These are phyloP conservation scores for Neofusicoccum umdonicola DNA, from an alignment of 2,329 filamentous ascomycete species.

Conservation along the genomic window DNA sequence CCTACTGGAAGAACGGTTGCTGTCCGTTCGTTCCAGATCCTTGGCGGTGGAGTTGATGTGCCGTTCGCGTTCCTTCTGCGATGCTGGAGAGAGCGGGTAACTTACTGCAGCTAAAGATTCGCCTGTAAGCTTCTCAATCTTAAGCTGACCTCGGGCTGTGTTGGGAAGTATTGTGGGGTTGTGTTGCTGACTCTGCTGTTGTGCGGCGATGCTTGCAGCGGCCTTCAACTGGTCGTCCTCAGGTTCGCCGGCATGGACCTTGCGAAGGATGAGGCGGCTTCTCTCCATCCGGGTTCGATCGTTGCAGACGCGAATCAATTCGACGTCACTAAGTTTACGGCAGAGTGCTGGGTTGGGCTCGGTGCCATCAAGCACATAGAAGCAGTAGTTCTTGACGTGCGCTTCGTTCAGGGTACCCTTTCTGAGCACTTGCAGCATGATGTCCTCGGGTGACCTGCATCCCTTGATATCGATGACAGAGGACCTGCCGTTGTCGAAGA, in stretches of 20 bases:
- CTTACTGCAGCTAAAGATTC: constrained; percentile 83
- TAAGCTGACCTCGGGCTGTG: constrained; percentile 77
- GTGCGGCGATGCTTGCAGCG: constrained; percentile 83
- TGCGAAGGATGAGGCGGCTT: constrained; percentile 84
- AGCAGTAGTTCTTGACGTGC: constrained; percentile 93
- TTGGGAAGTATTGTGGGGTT: constrained; percentile 54
- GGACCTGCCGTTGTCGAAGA: constrained; percentile 85
- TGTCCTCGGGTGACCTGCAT: constrained; percentile 87
- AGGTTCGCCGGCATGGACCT: constrained; percentile 89
- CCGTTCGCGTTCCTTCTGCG: constrained; percentile 63
- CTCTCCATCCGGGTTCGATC: constrained; percentile 81
- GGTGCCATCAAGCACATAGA: constrained; percentile 84
- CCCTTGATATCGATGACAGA: constrained; percentile 92
- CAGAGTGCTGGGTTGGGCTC: constrained; percentile 80
- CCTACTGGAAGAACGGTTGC: constrained; percentile 31
- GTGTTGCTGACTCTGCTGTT: constrained; percentile 71
- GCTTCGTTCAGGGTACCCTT: constrained; percentile 88
- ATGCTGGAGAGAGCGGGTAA: constrained; percentile 81
- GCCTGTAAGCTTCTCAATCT: constrained; percentile 85
- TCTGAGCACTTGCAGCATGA: constrained; percentile 82
- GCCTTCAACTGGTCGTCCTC: constrained; percentile 81
- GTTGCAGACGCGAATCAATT: constrained; percentile 87
- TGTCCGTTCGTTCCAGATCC: constrained; percentile 46
- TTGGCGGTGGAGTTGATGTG: constrained; percentile 56
- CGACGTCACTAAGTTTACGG: constrained; percentile 77